A percentile compares a stretch with the other conserved stretches of the same genome.
These are phyloP conservation scores for Colletotrichum gigasporum DNA, from an alignment of 2,329 filamentous ascomycete genomes.

Conservation along the genomic window DNA sequence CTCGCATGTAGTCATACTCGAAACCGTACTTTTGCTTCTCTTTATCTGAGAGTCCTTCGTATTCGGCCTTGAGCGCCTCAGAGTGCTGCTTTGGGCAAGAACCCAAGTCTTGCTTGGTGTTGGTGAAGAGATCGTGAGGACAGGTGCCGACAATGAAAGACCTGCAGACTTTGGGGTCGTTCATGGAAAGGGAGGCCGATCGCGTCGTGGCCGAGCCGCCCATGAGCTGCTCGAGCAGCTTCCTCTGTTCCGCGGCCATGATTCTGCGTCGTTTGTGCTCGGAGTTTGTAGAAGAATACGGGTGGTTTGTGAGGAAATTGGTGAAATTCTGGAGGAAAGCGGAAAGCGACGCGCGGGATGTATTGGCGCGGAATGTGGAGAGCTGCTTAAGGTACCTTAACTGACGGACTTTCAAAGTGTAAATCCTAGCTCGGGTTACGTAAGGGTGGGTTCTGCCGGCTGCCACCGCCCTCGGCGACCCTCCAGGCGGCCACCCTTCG, in stretches of 20 bases:
- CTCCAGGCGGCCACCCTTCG: constrained; percentile 10
- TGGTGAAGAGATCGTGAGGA: constrained; percentile 88
- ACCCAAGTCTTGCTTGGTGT: constrained; percentile 97
- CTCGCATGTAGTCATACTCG: constrained; percentile 95
- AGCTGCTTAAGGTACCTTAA: constrained; percentile 10
- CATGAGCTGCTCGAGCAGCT: constrained; percentile 98
- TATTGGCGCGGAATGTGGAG: constrained; percentile 25
- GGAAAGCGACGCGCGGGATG: constrained; percentile 26
- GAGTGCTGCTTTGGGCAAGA: constrained; percentile 88
- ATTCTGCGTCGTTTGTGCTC: constrained; percentile 29
- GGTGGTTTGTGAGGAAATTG: not conserved
- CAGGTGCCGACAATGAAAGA: constrained; percentile 35
- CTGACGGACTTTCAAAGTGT: not conserved
- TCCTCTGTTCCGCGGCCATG: constrained; percentile 98
- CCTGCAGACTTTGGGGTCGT: constrained; percentile 62
- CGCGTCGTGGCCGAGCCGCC: constrained; percentile 78
- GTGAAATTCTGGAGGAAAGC: constrained; percentile 3
- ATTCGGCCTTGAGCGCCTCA: constrained; percentile 89
- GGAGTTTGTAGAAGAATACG: not conserved
- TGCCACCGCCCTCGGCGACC: constrained; percentile 13
- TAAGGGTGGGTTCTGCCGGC: constrained; percentile 30
- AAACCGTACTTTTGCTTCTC: constrained; percentile 86
- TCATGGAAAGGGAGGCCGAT: constrained; percentile 85
- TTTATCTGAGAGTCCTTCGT: constrained; percentile 75
- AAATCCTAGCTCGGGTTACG: constrained; percentile 12